These are phyloP conservation scores for Trichoderma polysporum DNA, from an alignment of 2,329 filamentous ascomycete species.

Conservation along the genomic window DNA sequence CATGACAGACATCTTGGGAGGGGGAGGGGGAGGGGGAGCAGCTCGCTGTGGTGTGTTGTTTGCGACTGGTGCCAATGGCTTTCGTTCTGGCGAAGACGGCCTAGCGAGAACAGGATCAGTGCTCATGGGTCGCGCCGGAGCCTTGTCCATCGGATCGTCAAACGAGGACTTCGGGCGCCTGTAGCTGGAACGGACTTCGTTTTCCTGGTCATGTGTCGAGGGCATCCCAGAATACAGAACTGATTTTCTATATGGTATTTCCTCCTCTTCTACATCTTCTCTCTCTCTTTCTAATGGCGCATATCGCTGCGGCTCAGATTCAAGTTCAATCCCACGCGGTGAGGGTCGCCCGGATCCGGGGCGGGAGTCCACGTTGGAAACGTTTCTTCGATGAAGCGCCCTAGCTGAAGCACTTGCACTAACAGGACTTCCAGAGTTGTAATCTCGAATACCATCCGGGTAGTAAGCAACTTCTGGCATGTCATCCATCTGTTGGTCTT, in stretches of 20 bases:
- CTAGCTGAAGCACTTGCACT: conserved; percentile 48
- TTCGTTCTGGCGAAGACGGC: conserved; percentile 53
- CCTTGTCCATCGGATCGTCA: conserved; percentile 56
- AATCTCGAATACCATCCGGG: conserved; percentile 45
- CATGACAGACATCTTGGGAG: conserved; percentile 95
- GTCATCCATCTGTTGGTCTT: conserved; percentile 42
- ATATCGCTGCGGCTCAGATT: conserved; percentile 24
- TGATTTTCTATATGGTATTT: conserved; percentile 48
- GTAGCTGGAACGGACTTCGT: conserved; percentile 71
- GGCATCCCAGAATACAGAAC: conserved; percentile 53
- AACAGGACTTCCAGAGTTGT: conserved; percentile 60
- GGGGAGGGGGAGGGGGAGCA: conserved; percentile 79
- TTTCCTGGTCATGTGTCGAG: conserved; percentile 76
- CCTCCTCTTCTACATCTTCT: conserved; percentile 34
- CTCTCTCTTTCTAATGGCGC: conserved; percentile 31
- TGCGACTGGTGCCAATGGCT: conserved; percentile 53
- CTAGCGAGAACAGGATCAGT: conserved; percentile 42
- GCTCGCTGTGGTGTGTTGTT: conserved; percentile 74
- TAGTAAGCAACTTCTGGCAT: conserved; percentile 43
- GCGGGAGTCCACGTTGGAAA: conserved; percentile 38
- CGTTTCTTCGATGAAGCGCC: conserved; percentile 42
- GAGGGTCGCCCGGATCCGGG: conserved; percentile 35
- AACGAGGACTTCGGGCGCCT: conserved; percentile 59
- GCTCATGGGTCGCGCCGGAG: conserved; percentile 51
- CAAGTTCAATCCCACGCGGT: conserved; percentile 28